phyloP scores from a whole-genome alignment of 495 filamentous ascomycete genomes.

The Aspergillus steynii region DNA sequence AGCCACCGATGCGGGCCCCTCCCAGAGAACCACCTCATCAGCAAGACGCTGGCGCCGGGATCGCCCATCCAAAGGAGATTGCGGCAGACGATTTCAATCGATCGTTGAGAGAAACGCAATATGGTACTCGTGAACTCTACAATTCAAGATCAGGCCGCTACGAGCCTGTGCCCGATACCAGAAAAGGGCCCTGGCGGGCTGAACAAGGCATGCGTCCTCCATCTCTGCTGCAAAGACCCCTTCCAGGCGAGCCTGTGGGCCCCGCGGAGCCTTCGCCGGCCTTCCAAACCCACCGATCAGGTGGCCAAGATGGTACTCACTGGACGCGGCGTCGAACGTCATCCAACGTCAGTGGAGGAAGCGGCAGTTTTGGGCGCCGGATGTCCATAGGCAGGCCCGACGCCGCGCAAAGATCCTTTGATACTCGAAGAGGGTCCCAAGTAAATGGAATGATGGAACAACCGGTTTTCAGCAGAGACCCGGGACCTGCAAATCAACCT shows the following conservation, averaged over 20 bases:
- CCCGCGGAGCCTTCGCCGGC: constrained; percentile 90
- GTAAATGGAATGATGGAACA: constrained; percentile 42
- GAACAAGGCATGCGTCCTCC: constrained; percentile 71
- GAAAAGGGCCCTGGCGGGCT: constrained; percentile 66
- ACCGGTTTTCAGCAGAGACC: constrained; percentile 29
- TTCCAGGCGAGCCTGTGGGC: constrained; percentile 55
- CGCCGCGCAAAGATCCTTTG: constrained; percentile 43
- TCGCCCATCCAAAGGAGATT: constrained; percentile 72
- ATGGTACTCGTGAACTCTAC: constrained; percentile 72
- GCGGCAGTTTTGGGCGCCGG: constrained; percentile 64
- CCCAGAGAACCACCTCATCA: constrained; percentile 30
- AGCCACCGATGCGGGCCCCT: constrained; percentile 27
- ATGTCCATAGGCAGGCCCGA: constrained; percentile 56
- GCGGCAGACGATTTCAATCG: constrained; percentile 94
- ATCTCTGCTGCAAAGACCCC: constrained; percentile 74
- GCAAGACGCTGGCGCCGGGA: constrained; percentile 29
- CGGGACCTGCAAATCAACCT: constrained; percentile 22
- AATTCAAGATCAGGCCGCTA: constrained; percentile 94
- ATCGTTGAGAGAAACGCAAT: constrained; percentile 72
- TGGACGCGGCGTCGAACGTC: constrained; percentile 83
- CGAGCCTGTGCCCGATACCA: constrained; percentile 79
- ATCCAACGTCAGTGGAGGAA: constrained; percentile 94
- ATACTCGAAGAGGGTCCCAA: constrained; percentile 47
- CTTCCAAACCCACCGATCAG: constrained; percentile 79
- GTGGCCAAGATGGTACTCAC: constrained; percentile 61